Evolutionary conservation across 1,284 basidiomycete genomes (phyloP).

Genomic region (Puccinia brachypodii): DNA sequence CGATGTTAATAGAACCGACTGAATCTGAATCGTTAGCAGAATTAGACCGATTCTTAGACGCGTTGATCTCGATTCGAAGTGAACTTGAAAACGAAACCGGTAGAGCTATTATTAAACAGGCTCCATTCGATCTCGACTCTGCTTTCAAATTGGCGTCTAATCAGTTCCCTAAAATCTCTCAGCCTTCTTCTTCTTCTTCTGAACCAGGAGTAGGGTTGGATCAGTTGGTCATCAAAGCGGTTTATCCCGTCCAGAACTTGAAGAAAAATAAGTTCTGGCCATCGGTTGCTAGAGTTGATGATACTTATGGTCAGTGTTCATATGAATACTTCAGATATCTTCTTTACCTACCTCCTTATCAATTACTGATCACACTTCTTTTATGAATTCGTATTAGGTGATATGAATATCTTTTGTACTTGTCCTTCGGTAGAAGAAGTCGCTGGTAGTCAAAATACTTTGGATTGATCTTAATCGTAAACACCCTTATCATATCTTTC

Average conservation of each 20-base stretch:
- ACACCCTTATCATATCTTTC: too few relatives aligned
- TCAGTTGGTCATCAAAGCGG: conserved; percentile 69
- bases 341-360: background rate
- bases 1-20: conserved; percentile 88
- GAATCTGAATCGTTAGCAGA: conserved; percentile 89
- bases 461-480: too few relatives aligned
- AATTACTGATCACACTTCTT: background rate
- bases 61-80: conserved; percentile 89
- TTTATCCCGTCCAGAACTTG: conserved; percentile 76
- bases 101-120: background rate
- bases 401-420: conserved; percentile 48
- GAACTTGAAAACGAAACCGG: conserved; percentile 67
- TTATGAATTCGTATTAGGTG: conserved; percentile 16
- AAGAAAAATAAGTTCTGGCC: conserved; percentile 91
- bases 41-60: conserved; percentile 90
- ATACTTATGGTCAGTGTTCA: conserved; percentile 60
- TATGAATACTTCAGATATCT: too few relatives aligned
- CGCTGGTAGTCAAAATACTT: too few relatives aligned
- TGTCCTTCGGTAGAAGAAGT: conserved; percentile 46
- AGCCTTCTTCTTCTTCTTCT: too few relatives aligned
- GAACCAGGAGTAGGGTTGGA: too few relatives aligned
- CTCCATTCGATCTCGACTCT: background rate
- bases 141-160: background rate
- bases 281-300: conserved; percentile 80
- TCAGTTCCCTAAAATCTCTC: too few relatives aligned